These are phyloP conservation scores for Nicotiana paniculata DNA, from an alignment of 257 asterid genomes.

Conservation along the genomic window DNA sequence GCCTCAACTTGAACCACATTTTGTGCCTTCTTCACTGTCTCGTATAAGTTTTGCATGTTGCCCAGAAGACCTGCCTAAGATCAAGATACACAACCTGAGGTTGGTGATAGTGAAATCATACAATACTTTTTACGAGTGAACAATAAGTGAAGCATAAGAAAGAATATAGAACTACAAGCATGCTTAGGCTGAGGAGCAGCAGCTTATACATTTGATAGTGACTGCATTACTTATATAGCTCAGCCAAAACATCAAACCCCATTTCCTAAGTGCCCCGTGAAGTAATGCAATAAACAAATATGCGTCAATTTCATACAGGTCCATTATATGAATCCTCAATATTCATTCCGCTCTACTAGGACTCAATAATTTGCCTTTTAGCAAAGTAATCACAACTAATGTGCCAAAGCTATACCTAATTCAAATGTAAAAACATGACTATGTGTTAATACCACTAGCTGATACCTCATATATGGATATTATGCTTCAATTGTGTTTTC, in stretches of 20 bases:
- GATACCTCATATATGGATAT: neutral
- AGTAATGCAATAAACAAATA: neutral
- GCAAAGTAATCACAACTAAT: neutral
- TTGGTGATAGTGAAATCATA: neutral
- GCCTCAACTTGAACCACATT: slow-evolving; percentile 99
- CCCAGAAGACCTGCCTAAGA: slow-evolving; percentile 89
- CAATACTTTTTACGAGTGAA: neutral
- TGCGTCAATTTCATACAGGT: neutral
- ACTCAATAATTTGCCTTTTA: neutral
- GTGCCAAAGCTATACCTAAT: neutral
- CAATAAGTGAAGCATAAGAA: neutral
- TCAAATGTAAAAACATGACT: neutral
- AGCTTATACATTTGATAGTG: too few relatives aligned
- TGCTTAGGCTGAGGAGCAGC: neutral
- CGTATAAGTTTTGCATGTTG: slow-evolving; percentile 91
- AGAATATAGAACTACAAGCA: neutral
- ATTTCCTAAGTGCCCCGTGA: neutral
- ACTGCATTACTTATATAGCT: too few relatives aligned
- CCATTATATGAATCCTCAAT: neutral
- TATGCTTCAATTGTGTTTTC: neutral
- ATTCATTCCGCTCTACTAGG: neutral
- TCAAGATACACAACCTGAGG: slow-evolving; percentile 13
- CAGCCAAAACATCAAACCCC: neutral
- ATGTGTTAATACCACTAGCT: neutral
- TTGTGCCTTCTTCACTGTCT: slow-evolving; percentile 96